Evolutionary conservation across 192 early-diverging fungal species (phyloP).

Genomic region (Neocallimastix lanati): DNA sequence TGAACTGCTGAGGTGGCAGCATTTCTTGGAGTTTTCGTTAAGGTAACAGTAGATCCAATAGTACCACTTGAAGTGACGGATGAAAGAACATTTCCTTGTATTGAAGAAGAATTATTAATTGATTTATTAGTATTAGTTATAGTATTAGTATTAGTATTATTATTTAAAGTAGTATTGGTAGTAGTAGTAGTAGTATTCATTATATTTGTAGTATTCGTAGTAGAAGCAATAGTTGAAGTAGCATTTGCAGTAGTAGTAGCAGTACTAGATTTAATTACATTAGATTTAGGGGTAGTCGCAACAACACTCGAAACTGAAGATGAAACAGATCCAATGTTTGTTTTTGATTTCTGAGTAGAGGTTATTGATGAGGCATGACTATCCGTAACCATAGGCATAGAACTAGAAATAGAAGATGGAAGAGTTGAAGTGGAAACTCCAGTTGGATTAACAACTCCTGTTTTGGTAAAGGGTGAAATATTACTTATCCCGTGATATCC

Average conservation of each 20-base stretch:
- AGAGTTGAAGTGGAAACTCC: background rate
- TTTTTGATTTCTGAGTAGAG: background rate
- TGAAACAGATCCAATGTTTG: too few species aligned
- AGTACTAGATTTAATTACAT: too few species aligned
- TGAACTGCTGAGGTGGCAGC: background rate
- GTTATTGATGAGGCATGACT: background rate
- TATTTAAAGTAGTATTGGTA: too few species aligned
- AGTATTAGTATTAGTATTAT: too few species aligned
- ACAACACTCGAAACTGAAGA: too few species aligned
- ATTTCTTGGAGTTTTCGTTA: background rate
- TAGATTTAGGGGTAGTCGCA: too few species aligned
- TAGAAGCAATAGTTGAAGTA: background rate
- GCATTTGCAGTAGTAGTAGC: background rate
- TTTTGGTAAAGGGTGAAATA: background rate
- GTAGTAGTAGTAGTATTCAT: too few species aligned
- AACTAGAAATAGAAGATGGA: background rate
- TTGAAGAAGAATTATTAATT: background rate
- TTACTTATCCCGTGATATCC: background rate
- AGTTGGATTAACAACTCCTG: background rate
- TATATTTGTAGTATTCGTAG: background rate
- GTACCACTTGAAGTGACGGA: background rate
- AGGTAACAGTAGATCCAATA: background rate
- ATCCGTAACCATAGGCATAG: background rate
- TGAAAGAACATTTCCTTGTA: background rate
- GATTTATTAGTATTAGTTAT: too few species aligned